Conservation (phyloP, 352 stramenopile genomes). For the Phytophthora tubulina region DNA sequence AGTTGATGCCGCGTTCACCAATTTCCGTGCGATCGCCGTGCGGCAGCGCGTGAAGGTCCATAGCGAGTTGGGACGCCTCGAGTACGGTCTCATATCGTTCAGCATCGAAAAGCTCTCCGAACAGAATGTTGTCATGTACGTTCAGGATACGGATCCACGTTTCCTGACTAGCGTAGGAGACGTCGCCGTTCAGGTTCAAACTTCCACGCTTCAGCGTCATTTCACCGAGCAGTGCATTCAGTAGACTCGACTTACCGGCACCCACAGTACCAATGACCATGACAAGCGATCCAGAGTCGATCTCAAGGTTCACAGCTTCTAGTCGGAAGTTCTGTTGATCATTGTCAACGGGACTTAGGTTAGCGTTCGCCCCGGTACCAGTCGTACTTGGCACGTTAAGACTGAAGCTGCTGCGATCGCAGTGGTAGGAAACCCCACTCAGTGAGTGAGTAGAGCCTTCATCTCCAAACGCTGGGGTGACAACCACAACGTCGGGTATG, state of each 20-base stretch:
- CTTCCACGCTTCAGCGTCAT: slow-evolving; percentile 37
- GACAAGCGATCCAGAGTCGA: slow-evolving; percentile 55
- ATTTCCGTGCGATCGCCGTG: slow-evolving; percentile 93
- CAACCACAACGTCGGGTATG: too few species aligned
- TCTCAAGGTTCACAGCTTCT: slow-evolving; percentile 59
- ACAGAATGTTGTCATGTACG: slow-evolving; percentile 69
- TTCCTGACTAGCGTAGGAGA: slow-evolving; percentile 90
- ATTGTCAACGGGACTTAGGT: too few species aligned
- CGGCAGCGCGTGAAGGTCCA: slow-evolving; percentile 86
- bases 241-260: slow-evolving; percentile 54
- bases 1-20: slow-evolving; percentile 94
- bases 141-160: slow-evolving; percentile 92
- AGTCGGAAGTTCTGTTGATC: too few species aligned
- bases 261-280: slow-evolving; percentile 56
- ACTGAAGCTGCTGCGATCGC: too few species aligned
- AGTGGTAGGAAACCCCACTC: too few species aligned
- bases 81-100: slow-evolving; percentile 55
- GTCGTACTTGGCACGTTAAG: too few species aligned
- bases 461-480: too few species aligned
- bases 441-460: too few species aligned
- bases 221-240: slow-evolving; percentile 55
- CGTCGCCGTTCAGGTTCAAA: slow-evolving; percentile 30
- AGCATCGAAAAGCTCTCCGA: slow-evolving; percentile 31
- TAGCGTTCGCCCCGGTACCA: too few species aligned
- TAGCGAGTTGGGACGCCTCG: slow-evolving; percentile 71